Evolutionary conservation across 1,139 yeast species (phyloP).

Genomic region (Hansenula anomala): DNA sequence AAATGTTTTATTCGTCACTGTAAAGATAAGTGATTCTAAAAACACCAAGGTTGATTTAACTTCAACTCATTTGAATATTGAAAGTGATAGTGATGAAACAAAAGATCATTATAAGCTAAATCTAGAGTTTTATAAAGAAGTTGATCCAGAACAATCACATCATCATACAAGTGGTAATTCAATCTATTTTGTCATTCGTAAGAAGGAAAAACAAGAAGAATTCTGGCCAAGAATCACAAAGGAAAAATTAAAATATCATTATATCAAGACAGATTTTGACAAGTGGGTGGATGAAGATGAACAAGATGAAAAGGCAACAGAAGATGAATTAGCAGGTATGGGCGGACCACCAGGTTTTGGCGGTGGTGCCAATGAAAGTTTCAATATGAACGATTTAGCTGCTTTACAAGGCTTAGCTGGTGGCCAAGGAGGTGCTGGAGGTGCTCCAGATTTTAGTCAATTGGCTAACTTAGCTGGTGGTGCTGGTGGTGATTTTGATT

Average conservation of each 20-base stretch:
- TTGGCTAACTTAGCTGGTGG: neutral
- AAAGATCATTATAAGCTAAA: constrained; percentile 47
- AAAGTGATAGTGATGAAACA: constrained; percentile 50
- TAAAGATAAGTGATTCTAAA: constrained; percentile 67
- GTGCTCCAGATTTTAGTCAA: constrained; percentile 11
- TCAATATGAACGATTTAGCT: constrained; percentile 23
- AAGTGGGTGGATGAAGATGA: constrained; percentile 97
- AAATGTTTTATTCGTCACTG: constrained; percentile 71
- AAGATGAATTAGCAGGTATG: constrained; percentile 27
- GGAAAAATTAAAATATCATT: constrained; percentile 64
- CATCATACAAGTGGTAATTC: constrained; percentile 69
- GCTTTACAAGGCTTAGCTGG: too few relatives aligned
- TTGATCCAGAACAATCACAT: constrained; percentile 61
- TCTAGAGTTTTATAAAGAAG: constrained; percentile 67
- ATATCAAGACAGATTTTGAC: constrained; percentile 91
- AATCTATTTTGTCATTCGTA: constrained; percentile 63
- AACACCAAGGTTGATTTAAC: constrained; percentile 62
- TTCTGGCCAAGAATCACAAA: constrained; percentile 91
- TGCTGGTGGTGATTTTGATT: constrained; percentile 24
- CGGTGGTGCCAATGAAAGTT: too few relatives aligned
- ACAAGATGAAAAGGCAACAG: constrained; percentile 53
- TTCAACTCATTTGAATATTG: constrained; percentile 49
- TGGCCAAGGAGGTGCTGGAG: constrained; percentile 8
- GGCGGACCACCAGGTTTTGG: constrained; percentile 31
- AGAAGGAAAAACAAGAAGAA: constrained; percentile 63